Base-by-base conservation (phyloP, 352 stramenopile species). In the Phytophthora palmivora region DNA sequence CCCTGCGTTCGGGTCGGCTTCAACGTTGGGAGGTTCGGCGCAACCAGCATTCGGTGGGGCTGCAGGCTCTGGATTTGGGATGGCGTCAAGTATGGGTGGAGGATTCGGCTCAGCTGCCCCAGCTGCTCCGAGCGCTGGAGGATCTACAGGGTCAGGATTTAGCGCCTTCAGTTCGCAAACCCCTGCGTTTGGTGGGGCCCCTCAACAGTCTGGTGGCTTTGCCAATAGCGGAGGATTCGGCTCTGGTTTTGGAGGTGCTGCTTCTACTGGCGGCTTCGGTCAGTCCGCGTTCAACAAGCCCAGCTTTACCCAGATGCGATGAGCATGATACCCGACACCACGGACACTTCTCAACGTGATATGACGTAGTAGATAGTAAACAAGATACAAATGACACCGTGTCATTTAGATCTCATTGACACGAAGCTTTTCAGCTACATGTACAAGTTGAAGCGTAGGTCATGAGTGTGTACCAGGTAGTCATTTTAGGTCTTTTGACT, bases 251-350 rank as follows among this genome's bases (percentile, higher is more conserved):
- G 67, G 72, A 48, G 57, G 69, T 15, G 51, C 24, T 53, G 50
- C 59, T 6, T 39, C 33, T 34, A 39, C 42, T 4, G 53, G 69
- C 9, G 72, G 71, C 26, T 84, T 87, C 16, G 64, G 67, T 4
- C 75, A 84, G 39, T 38, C 58, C n/a, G 30, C 69, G 10, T 87
- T 87, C 49, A 66, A 28, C 6, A 78, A 51, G 51, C 52, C 75
- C 18, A 88, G 78, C 59, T 88, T 88, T 43, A 86, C 78, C 2
- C 78, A 81, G 49, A 84, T 84, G 76, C 72, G 70, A 33, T 84
- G 56, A 75, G 43, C 18, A 4, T 1, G 15, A 49, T 18, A 49
- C 12, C 7, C 12, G 38, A 39, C 18, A n/a, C 19, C 11, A 14
- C 11, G 10, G 16, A 45, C 8, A 36, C 15, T 43, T 24, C 15